Evolutionary conservation across 345 rosid species (phyloP), one percentile per base, ranked within the genome.

Genomic region (Citrus maxima): DNA sequence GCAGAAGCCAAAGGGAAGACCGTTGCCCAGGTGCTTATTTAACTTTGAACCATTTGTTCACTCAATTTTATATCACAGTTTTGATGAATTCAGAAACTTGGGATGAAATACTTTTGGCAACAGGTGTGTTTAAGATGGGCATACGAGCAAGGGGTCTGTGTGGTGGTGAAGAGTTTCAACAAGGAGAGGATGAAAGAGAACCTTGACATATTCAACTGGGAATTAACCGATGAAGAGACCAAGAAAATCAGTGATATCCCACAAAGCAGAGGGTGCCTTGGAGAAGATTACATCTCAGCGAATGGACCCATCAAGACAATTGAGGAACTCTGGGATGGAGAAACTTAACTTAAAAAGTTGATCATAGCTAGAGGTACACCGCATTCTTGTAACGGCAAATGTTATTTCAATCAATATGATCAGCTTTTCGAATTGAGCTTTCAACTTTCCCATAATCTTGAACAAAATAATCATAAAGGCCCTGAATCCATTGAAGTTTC

Each of bases 81-180:
- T 37, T 1, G 12, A 55, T 37, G 27, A 54, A 54, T 6, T 61
- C 22, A 25, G 71, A 32, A 28, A 22, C 34, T 34, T 37, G 10
- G 34, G n/a, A 28, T 13, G 35, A 28, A 64, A 64, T 7, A 32
- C n/a, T 54, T 22, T 54, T 18, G 46, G 14, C 9, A 27, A 70
- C 86, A 89, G 95, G 80, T 91, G 21, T 87, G 92, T 76, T 80
- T 90, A 70, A 85, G 97, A 83, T 89, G 97, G 97, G 88, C 83
- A 4, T 83, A 83, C 7, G 85, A 90, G 85, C 87, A 85, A 80
- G 94, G 88, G 34, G 86, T 85, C 7, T 71, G 82, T 28, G 80
- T 86, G 80, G 73, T 85, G 56, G 91, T 86, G 72, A 92, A 92
- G 83, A 92, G 93, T 69, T 90, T 90, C 79, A 87, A 84, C 59